Percentiles rank a stretch among this genome's conserved stretches.
These are phyloP conservation scores for Neoscytalidium dimidiatum DNA, from an alignment of 2,329 filamentous ascomycete species.

Conservation along the genomic window DNA sequence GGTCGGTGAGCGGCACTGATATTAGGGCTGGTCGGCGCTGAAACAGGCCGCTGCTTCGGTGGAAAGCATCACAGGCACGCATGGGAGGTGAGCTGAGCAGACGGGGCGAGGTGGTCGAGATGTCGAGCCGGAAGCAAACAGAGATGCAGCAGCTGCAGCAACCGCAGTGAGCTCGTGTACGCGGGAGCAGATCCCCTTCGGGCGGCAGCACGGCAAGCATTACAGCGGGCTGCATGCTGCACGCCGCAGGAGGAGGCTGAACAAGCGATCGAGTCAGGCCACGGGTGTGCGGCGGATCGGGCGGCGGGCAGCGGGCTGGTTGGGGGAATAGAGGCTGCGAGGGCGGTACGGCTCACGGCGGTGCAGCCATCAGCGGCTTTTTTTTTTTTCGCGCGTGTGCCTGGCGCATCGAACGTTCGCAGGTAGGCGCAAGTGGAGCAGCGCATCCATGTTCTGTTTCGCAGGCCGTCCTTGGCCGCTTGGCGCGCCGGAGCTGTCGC, in stretches of 20 bases:
- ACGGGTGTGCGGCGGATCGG: not conserved
- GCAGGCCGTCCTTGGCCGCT: slow-evolving; percentile 15
- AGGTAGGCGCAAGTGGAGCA: slow-evolving; percentile 15
- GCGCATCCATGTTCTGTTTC: slow-evolving; percentile 17
- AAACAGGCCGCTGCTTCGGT: slow-evolving; percentile 6
- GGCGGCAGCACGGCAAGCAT: not conserved
- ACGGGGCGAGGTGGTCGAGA: not conserved
- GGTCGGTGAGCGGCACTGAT: slow-evolving; percentile 5
- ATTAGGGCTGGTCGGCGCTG: slow-evolving; percentile 6
- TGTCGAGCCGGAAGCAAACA: not conserved
- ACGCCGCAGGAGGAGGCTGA: slow-evolving; percentile 12
- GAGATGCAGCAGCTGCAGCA: not conserved
- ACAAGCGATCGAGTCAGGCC: slow-evolving; percentile 6
- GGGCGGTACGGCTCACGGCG: not conserved
- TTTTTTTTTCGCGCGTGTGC: slow-evolving; percentile 4
- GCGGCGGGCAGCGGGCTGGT: not conserved
- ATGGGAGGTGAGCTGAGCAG: slow-evolving; percentile 8
- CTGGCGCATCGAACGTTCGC: slow-evolving; percentile 10
- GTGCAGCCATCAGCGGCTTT: not conserved
- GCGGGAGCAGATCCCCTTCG: not conserved
- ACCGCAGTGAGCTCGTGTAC: not conserved
- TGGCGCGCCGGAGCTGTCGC: slow-evolving; percentile 16
- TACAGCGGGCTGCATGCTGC: not conserved
- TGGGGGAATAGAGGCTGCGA: not conserved
- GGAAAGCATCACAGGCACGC: not conserved